Base-by-base conservation (phyloP, 495 filamentous ascomycete species). In the Daldinia bambusicola region DNA sequence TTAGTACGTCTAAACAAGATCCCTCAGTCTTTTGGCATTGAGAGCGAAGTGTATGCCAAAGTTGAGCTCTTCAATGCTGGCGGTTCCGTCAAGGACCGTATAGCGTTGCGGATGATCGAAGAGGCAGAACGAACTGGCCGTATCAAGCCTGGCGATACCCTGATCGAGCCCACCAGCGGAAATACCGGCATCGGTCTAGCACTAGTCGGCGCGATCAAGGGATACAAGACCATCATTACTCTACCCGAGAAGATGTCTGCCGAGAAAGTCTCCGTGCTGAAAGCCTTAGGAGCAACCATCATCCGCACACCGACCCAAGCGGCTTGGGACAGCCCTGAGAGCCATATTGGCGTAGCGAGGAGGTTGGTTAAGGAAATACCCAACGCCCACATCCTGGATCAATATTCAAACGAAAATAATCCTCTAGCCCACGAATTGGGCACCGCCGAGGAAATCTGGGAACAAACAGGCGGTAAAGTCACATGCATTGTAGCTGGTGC, bases 241-340 rank as follows among this genome's bases (percentile, higher is more conserved):
- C 88, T 99, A 2, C 95, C 95, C 40, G 95, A 99, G 83, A 99
- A 99, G 84, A 99, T 99, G 95, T 97, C 93, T 6, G 89, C 93
- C 31, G 95, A 99, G 81, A 99, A 99, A 79, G 96, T 99, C 12
- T 89, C 94, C 1, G 95, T 99, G 10, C 84, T 99, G 30, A 89
- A 92, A 52, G 94, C 95, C 16, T 86, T 99, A 36, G 95, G 95
- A 64, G 95, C 95, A 22, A 97, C 95, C 71, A 98, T 99, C 77
- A 97, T 99, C 71, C 91, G 95, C 55, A 99, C 95, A 0, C 96
- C 95, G 30, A 98, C 97, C 22, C 92, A 96, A 80, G 95, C 95
- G 10, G 95, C 95, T 31, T 98, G 85, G 77, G 96, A 99, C 79
- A 90, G 89, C 12, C 95, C 95, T 37, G 96, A 99, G 84, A 94